phyloP scores from a whole-genome alignment of 192 early-diverging fungal species.

The Obelidium mucronatum region DNA sequence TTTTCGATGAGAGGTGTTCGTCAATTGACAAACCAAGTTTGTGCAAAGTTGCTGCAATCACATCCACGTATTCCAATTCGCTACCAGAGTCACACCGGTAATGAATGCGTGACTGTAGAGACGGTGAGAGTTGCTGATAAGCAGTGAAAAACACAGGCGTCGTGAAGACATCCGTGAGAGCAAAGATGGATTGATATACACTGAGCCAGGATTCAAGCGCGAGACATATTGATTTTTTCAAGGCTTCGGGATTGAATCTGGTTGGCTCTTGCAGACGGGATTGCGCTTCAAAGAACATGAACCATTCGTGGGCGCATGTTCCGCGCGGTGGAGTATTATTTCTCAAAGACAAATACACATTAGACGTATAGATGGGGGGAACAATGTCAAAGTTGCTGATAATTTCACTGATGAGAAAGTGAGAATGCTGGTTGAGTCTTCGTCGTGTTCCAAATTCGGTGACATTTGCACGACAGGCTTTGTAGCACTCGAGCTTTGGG shows the following conservation, averaged over 20 bases:
- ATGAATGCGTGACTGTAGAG: slow-evolving; percentile 1
- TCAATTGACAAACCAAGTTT: neutral
- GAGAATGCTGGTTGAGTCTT: neutral
- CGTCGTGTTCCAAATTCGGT: slow-evolving; percentile 26
- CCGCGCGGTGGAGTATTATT: neutral
- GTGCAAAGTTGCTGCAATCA: neutral
- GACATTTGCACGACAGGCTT: neutral
- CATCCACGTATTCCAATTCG: neutral
- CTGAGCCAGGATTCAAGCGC: neutral
- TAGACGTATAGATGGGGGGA: slow-evolving; percentile 2
- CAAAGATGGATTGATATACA: slow-evolving; percentile 15
- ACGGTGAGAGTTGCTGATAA: neutral
- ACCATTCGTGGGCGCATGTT: slow-evolving; percentile 35
- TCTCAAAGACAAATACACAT: slow-evolving; percentile 3
- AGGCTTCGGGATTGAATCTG: neutral
- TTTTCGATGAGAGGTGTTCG: neutral
- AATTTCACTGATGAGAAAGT: neutral
- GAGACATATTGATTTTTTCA: neutral
- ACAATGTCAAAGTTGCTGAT: neutral
- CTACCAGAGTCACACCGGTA: slow-evolving; percentile 21
- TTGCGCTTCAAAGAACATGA: slow-evolving; percentile 26
- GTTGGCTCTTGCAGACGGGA: neutral
- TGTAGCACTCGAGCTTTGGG: neutral
- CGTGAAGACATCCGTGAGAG: slow-evolving; percentile 14
- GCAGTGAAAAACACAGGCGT: neutral